A percentile compares a stretch with the other conserved stretches of the same genome.
Evolutionary conservation across 257 asterid species (phyloP).

Genomic region (Solanum pinnatisectum): DNA sequence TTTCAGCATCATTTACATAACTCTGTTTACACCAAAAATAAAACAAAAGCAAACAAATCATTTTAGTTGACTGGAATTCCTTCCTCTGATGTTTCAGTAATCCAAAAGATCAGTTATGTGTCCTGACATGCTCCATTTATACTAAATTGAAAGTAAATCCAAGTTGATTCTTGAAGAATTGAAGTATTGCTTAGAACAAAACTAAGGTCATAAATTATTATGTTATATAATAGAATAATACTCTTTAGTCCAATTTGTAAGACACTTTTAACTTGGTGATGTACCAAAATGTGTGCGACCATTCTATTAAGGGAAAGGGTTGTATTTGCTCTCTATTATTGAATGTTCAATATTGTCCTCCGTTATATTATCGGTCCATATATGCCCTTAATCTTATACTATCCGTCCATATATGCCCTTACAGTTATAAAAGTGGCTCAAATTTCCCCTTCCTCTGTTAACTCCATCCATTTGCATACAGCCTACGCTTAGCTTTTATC

Average conservation of each 20-base stretch:
- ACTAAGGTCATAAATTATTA: neutral
- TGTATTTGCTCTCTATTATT: neutral
- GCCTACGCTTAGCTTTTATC: conserved; percentile 27
- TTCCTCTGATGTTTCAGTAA: neutral
- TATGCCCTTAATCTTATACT: neutral
- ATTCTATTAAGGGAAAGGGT: neutral
- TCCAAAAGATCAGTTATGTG: neutral
- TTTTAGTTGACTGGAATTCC: neutral
- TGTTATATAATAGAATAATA: neutral
- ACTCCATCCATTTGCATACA: neutral
- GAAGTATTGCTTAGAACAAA: neutral
- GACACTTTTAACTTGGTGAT: neutral
- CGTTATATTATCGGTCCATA: neutral
- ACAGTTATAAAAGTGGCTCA: neutral
- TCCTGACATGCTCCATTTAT: neutral
- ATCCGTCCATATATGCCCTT: neutral
- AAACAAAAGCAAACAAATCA: neutral
- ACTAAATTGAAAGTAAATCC: neutral
- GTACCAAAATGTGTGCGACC: neutral
- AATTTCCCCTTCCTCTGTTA: neutral
- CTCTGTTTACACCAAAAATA: neutral
- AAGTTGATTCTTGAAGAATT: neutral
- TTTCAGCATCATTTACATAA: neutral
- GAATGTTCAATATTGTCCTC: neutral
- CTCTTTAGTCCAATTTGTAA: neutral